Evolutionary conservation across 139 green algal genomes (phyloP).

Genomic region (Bryopsis sp.): DNA sequence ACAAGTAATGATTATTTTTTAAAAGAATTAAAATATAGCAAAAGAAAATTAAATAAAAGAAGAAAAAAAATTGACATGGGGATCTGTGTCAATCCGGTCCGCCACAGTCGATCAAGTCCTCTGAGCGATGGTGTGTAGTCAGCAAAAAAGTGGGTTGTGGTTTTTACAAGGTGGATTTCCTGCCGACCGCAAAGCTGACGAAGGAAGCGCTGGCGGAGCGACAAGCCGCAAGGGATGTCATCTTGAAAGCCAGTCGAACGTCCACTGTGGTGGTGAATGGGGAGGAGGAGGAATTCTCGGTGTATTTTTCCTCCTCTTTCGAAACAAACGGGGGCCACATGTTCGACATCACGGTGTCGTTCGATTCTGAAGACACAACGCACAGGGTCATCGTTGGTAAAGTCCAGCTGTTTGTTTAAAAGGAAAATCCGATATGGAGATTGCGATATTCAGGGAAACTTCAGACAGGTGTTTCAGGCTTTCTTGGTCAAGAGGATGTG

Average conservation of each 20-base stretch:
- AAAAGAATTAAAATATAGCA: too few relatives aligned
- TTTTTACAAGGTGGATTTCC: conserved; percentile 82
- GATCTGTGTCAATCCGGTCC: too few relatives aligned
- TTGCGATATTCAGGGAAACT: too few relatives aligned
- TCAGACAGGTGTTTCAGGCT: too few relatives aligned
- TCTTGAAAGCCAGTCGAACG: conserved; percentile 18
- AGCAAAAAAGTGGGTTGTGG: too few relatives aligned
- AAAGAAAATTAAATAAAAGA: too few relatives aligned
- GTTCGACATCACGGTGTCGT: conserved; percentile 58
- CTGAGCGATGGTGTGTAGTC: too few relatives aligned
- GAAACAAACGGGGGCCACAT: conserved; percentile 74
- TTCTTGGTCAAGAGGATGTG: too few relatives aligned
- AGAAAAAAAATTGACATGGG: too few relatives aligned
- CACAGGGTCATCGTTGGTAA: conserved; percentile 61
- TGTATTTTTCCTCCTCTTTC: conserved; percentile 24
- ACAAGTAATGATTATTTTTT: too few relatives aligned
- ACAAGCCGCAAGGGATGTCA: conserved; percentile 20
- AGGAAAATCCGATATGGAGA: too few relatives aligned
- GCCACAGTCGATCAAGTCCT: too few relatives aligned
- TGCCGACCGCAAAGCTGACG: conserved; percentile 33
- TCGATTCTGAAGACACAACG: conserved; percentile 55
- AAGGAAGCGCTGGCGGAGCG: conserved; percentile 36
- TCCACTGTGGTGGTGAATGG: conserved; percentile 31
- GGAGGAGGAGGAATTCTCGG: conserved; percentile 30
- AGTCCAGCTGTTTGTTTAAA: background rate